phyloP scores from a whole-genome alignment of 768 basidiomycete species.

The Hericium rajendrae region DNA sequence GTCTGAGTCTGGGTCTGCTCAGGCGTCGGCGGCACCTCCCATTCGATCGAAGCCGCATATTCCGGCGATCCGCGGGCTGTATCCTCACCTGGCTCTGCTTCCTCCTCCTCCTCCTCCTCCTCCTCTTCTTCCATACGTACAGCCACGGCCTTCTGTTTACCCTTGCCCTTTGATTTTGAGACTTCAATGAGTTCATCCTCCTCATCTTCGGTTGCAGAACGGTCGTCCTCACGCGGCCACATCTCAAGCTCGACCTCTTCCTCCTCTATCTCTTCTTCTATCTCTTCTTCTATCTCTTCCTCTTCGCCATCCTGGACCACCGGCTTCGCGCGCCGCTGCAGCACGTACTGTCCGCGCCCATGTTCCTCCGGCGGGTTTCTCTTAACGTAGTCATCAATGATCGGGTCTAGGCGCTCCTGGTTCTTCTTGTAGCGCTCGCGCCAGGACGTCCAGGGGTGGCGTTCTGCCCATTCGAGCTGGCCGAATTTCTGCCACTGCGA shows the following conservation, averaged over 20 bases:
- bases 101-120: too few relatives aligned
- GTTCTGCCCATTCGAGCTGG: slow-evolving; percentile 10
- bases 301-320: slow-evolving; percentile 3
- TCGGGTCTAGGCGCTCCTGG: slow-evolving; percentile 5
- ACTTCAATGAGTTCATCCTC: neutral
- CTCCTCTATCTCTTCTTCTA: slow-evolving; percentile 3
- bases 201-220: neutral
- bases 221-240: too few relatives aligned
- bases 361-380: slow-evolving; percentile 2
- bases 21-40: neutral
- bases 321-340: neutral
- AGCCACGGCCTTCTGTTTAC: too few relatives aligned
- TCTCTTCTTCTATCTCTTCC: slow-evolving; percentile 2
- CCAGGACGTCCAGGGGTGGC: slow-evolving; percentile 15
- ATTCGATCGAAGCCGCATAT: too few relatives aligned
- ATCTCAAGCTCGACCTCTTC: neutral
- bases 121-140: too few relatives aligned
- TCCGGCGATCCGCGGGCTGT: too few relatives aligned
- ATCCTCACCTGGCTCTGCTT: too few relatives aligned
- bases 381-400: slow-evolving; percentile 10
- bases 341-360: slow-evolving; percentile 7
- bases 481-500: slow-evolving; percentile 3
- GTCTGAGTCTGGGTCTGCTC: neutral
- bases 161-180: too few relatives aligned
- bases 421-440: slow-evolving; percentile 18